Base-by-base conservation (phyloP, 148 eudicot genomes). In the Nepenthes gracilis region DNA sequence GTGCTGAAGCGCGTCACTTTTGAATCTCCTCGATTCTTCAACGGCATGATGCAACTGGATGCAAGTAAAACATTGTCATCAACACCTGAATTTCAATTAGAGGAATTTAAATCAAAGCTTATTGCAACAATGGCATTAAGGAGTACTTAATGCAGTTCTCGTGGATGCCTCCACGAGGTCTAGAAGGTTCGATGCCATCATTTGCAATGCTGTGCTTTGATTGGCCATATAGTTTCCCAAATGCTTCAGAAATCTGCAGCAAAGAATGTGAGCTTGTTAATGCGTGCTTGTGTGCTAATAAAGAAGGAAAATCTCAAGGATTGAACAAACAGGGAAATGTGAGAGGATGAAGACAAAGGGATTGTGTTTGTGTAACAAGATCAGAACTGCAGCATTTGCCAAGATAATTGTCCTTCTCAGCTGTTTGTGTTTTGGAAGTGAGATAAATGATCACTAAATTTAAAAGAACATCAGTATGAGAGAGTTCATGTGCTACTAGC, bases 161-260 rank as follows among this genome's bases (percentile, higher is more conserved):
- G 58, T 93, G 98, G 73, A 73, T 76, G 63, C 77, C 72, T 45
- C 77, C 87, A 59, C 64, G 78, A 43, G 60, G 68, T 63, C 62
- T 72, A 57, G 86, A 81, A 56, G 71, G 68, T 53, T 78, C 80
- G 9, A 36, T 57, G 38, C 65, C 55, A 64, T 88, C 83, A 75
- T 76, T 78, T 74, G 68, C 70, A 60, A 55, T 58, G 70, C 86
- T 78, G 62, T 79, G 70, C 71, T 72, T 93, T 58, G 99, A 81
- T 73, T 89, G 96, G 64, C 99, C 85, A 54, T 93, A 89, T 33
- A 89, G 68, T 73, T 86, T 89, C 59, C 96, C 96, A 77, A 93
- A 86, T 60, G 95, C 96, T 74, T 74, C 99, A 12, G 99, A 86
- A 58, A 84, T 62, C 99, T 93, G 87, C 10, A 73, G 23, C 23